phyloP scores from a whole-genome alignment of 2,329 filamentous ascomycete species.

The Diaporthe aspalathi region DNA sequence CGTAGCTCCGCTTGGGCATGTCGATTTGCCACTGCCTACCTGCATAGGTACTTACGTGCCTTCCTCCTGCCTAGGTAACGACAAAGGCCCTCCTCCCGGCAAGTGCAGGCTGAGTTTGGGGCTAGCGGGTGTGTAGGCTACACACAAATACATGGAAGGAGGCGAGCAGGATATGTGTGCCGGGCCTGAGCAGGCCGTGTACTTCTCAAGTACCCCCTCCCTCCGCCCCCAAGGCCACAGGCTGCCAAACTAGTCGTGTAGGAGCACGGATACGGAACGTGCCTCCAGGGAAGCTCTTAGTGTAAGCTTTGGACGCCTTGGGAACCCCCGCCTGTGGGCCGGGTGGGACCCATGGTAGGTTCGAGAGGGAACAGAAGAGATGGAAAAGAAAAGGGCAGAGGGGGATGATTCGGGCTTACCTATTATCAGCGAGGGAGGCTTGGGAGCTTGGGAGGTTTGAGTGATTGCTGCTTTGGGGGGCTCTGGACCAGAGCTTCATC shows the following conservation, averaged over 20 bases:
- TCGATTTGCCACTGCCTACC: not conserved
- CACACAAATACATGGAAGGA: too few species aligned
- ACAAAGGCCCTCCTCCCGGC: conserved; percentile 3
- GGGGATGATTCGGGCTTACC: not conserved
- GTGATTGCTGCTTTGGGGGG: not conserved
- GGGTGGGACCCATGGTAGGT: conserved; percentile 23
- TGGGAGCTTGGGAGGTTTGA: too few species aligned
- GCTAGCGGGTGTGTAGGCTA: too few species aligned
- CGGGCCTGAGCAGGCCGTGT: not conserved
- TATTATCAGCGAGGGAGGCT: not conserved
- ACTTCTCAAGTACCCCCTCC: not conserved
- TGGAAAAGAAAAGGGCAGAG: not conserved
- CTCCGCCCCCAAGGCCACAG: too few species aligned
- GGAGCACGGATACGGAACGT: conserved; percentile 10
- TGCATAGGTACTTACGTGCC: too few species aligned
- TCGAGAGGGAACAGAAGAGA: conserved; percentile 7
- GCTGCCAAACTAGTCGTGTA: too few species aligned
- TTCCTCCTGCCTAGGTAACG: not conserved
- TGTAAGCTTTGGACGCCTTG: conserved; percentile 20
- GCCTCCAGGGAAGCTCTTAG: conserved; percentile 17
- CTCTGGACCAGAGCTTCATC: conserved; percentile 10
- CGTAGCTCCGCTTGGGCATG: conserved; percentile 1
- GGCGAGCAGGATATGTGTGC: not conserved
- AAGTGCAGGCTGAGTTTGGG: not conserved
- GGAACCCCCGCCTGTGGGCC: conserved; percentile 19